Evolutionary conservation across 2,329 filamentous ascomycete genomes (phyloP), one percentile per base, ranked within the genome.

Genomic region (Monilinia vaccinii-corymbosi): DNA sequence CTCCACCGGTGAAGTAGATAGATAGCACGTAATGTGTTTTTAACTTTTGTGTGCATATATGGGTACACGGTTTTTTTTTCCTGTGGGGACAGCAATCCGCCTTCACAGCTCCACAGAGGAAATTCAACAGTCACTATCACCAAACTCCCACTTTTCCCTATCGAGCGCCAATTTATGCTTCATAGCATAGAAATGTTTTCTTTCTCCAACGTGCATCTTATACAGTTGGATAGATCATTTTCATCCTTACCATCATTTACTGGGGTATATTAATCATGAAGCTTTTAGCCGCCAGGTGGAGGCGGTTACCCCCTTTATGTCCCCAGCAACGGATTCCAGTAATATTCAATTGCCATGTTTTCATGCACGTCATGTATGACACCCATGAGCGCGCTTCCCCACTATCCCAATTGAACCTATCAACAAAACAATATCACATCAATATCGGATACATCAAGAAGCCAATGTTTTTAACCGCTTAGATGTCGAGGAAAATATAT

Each of bases 311-410:
- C 34, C 34, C 45, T 58, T 21, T 34, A 49, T 46, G 16, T 51
- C 31, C 3, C 34, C n/a, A 44, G 45, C 47, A 42, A 50, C 25
- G 21, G 25, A 55, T n/a, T 48, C 53, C 42, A 56, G 53, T 56
- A 46, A 46, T 46, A 42, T 47, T 52, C 47, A 34, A 51, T 50
- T 58, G 28, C 38, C 56, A 52, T 52, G 31, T 32, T 52, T 52
- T 53, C 56, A 58, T 59, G 57, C 57, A 55, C 48, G 57, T 59
- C 49, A 59, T 59, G 48, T 59, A 55, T 46, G 40, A 55, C 42
- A 47, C n/a, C 50, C 31, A 53, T 38, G 49, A 59, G 49, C 57
- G 57, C 57, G 49, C 49, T 59, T 59, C 49, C 23, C 57, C 57
- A 46, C 57, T 46, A 28, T 14, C 40, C n/a, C n/a, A 16, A 59